Base-by-base conservation (phyloP, 1,284 basidiomycete genomes). In the Tylopilus sp. region DNA sequence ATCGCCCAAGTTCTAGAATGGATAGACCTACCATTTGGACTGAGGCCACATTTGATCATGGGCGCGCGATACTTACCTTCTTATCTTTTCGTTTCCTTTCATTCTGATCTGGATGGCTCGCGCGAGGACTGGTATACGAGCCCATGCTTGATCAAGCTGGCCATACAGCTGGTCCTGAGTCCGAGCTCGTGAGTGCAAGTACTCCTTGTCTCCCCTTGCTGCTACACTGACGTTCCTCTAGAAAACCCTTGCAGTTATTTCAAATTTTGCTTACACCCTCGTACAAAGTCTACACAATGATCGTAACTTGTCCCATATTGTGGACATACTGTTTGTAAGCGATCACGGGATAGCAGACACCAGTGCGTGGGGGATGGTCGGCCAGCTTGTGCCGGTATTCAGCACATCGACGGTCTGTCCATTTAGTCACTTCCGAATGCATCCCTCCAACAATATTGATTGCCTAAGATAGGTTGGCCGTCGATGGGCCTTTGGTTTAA, bases 261-360 rank as follows among this genome's bases (percentile, higher is more conserved):
- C 95, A 63, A 61, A 59, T 2, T 93, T 94, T 60, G 82, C 90
- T 4, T 79, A 77, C 48, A 71, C 81, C 28, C 67, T 96, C 2
- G 49, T 61, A 12, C 59, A 50, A 34, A 36, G 45, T 36, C 49
- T 60, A 25, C 79, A 85, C 51, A 65, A 69, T 1, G 72, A 77
- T 6, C 79, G 92, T 3, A 89, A 92, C 59, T 72, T 94, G 36
- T 81, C 78, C 0, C 77, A 86, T 31, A 85, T 95, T 13, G 85
- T 95, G 19, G 89, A 96, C 65, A 72, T 95, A 33, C 74, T 96
- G 21, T 89, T 94, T 56, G 89, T 96, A 41, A 89, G 84, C 52
- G 93, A 96, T 67, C 92, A 96, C 60, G 92, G 92, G 1, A 95
- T 96, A 92, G 86, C 87, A 1, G 83, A 85, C 52, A 94, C 91